Conservation (phyloP, 805 yeast species). For the Monosporozyma servazzii region DNA sequence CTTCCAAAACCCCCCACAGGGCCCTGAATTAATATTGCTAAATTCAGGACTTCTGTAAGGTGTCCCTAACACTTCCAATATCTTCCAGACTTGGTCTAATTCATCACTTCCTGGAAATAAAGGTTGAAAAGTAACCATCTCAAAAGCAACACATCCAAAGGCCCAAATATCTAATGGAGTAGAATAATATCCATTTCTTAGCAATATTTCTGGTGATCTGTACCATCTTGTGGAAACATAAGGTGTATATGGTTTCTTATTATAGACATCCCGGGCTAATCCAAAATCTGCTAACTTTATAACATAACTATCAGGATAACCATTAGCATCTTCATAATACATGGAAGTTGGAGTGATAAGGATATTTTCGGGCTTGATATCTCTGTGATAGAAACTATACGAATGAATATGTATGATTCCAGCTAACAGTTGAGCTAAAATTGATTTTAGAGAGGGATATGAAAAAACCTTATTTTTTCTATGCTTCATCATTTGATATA, state of each 20-base stretch:
- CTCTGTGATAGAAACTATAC: constrained; percentile 60
- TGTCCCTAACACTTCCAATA: constrained; percentile 61
- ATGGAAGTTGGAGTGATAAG: constrained; percentile 51
- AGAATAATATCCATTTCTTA: constrained; percentile 54
- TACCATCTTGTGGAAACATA: constrained; percentile 85
- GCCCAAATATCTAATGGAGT: constrained; percentile 81
- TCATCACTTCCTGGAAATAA: constrained; percentile 78
- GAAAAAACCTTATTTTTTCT: constrained; percentile 49
- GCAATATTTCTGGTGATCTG: constrained; percentile 69
- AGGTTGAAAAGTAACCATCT: constrained; percentile 63
- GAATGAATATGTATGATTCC: constrained; percentile 81
- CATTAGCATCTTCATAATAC: constrained; percentile 34
- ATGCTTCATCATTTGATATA: constrained; percentile 65
- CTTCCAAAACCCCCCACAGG: constrained; percentile 69
- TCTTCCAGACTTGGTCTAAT: constrained; percentile 66
- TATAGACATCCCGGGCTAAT: constrained; percentile 51
- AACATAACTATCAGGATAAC: constrained; percentile 38
- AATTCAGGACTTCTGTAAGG: constrained; percentile 36
- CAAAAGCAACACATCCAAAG: constrained; percentile 70
- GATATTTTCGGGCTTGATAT: constrained; percentile 89
- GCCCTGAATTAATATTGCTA: constrained; percentile 18
- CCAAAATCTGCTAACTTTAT: constrained; percentile 78
- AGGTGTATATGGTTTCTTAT: constrained; percentile 52
- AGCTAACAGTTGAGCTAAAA: constrained; percentile 58
- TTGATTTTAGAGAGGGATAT: constrained; percentile 50